A percentile compares a stretch with the other conserved stretches of the same genome.
Conservation (phyloP, 352 stramenopile genomes). For the Phytophthora pinifolia region DNA sequence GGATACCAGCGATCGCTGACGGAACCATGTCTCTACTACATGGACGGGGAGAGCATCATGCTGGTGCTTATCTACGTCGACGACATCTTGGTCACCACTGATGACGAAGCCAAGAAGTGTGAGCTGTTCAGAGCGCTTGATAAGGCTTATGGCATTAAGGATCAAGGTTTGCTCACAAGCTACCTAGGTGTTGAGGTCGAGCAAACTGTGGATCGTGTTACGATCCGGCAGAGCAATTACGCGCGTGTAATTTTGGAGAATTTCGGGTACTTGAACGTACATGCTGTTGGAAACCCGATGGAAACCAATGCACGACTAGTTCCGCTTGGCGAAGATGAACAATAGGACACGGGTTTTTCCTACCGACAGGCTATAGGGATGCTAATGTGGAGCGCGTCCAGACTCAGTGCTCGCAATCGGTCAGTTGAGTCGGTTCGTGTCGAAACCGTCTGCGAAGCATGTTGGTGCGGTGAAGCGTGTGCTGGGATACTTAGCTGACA, state of each 20-base stretch:
- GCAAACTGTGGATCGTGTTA: background rate
- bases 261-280: slow-evolving; percentile 10
- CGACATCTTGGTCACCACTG: slow-evolving; percentile 9
- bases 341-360: background rate
- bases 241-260: background rate
- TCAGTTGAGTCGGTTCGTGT: slow-evolving; percentile 14
- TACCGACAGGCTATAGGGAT: slow-evolving; percentile 8
- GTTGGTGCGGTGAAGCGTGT: slow-evolving; percentile 7
- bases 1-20: slow-evolving; percentile 1
- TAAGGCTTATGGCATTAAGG: slow-evolving; percentile 2
- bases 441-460: slow-evolving; percentile 1
- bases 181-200: slow-evolving; percentile 6
- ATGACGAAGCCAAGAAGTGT: slow-evolving; percentile 5
- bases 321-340: background rate
- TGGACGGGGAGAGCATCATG: background rate
- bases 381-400: slow-evolving; percentile 8
- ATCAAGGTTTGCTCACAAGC: slow-evolving; percentile 2
- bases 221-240: slow-evolving; percentile 3
- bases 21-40: slow-evolving; percentile 11
- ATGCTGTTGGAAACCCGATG: slow-evolving; percentile 10
- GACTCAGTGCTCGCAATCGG: slow-evolving; percentile 8
- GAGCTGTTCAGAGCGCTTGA: slow-evolving; percentile 8
- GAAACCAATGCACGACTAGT: slow-evolving; percentile 6
- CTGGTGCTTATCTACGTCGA: slow-evolving; percentile 10
- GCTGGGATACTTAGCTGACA: slow-evolving; percentile 1